phyloP scores from a whole-genome alignment of 2,329 filamentous ascomycete species.

The Cucurbitaria berberidis region DNA sequence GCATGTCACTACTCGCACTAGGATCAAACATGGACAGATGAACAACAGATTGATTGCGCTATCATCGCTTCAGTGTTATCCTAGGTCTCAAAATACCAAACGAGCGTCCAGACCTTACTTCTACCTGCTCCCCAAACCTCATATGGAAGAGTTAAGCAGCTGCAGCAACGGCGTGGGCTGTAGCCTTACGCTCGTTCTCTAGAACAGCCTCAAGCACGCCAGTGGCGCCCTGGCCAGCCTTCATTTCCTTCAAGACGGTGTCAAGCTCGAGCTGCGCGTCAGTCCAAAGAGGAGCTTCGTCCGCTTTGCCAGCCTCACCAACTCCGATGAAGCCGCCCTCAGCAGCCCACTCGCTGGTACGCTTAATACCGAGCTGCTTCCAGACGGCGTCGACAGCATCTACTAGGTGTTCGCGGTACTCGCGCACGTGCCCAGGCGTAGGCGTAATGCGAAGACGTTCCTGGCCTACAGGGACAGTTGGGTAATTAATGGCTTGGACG shows the following conservation, averaged over 20 bases:
- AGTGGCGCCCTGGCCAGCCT: conserved; percentile 51
- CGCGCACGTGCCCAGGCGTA: conserved; percentile 86
- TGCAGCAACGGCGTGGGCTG: conserved; percentile 52
- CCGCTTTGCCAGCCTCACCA: conserved; percentile 69
- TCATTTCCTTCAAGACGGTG: conserved; percentile 59
- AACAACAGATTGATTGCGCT: conserved; percentile 7
- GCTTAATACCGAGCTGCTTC: conserved; percentile 86
- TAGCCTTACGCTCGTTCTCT: conserved; percentile 54
- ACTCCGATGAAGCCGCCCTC: conserved; percentile 95
- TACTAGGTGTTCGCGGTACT: conserved; percentile 85
- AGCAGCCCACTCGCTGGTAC: conserved; percentile 88
- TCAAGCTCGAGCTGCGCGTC: conserved; percentile 83
- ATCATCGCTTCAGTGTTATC: conserved; percentile 8
- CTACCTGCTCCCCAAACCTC: not conserved
- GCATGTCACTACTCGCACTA: no score
- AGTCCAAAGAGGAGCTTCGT: conserved; percentile 83
- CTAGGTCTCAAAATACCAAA: conserved; percentile 35
- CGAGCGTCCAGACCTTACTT: conserved; percentile 38
- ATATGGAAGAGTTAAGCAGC: conserved; percentile 37
- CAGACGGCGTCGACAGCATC: conserved; percentile 86
- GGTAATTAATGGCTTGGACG: conserved; percentile 98
- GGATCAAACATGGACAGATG: not conserved
- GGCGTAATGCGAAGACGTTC: conserved; percentile 95
- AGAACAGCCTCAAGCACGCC: conserved; percentile 57
- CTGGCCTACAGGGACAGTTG: conserved; percentile 96